Base-by-base conservation (phyloP, 2,329 filamentous ascomycete species). In the Cryphonectria carpinicola region DNA sequence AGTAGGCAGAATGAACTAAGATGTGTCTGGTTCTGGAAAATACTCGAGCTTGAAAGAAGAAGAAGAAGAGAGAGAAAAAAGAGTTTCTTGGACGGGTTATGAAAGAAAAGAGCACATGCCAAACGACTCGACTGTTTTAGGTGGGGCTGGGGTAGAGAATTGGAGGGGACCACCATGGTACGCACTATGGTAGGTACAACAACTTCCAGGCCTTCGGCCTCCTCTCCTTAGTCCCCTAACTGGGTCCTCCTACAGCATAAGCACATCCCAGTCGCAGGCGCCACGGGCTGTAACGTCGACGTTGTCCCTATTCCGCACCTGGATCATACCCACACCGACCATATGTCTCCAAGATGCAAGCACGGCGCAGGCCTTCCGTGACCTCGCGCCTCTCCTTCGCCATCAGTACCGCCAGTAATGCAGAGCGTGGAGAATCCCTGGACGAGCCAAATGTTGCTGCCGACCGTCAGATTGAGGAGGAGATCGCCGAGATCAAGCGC, bases 401-500 rank as follows among this genome's bases (percentile, higher is more conserved):
- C 49, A 85, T 93, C 70, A 92, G 90, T 68, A 87, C 82, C 72
- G 86, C 85, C 72, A 68, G 66, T 39, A 71, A 71, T 56, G 69
- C 61, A n/a, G 91, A 94, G 79, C 86, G 85, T 73, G 90, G 89
- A 72, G 87, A 90, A 71, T 82, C 84, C 71, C 82, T 82, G 25
- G 82, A 82, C 72, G 83, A 84, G 65, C 82, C 84, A 49, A 80
- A 79, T 14, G 85, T 80, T 46, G 80, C 84, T 39, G 89, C 86
- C 69, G 89, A 93, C 77, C 88, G 91, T 72, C 89, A 91, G 73
- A 93, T 97, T 75, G 92, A 94, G 72, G 95, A 98, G 78, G 96
- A 99, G 83, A 97, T 99, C 78, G 95, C 93, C 37, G 92, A 98
- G 84, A 98, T 99, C 80, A 98, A 98, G 83, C 89, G 95, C 83